Evolutionary conservation across 805 yeast genomes (phyloP), one percentile per base, ranked within the genome.

Genomic region (Saccharomycopsis fermentans): DNA sequence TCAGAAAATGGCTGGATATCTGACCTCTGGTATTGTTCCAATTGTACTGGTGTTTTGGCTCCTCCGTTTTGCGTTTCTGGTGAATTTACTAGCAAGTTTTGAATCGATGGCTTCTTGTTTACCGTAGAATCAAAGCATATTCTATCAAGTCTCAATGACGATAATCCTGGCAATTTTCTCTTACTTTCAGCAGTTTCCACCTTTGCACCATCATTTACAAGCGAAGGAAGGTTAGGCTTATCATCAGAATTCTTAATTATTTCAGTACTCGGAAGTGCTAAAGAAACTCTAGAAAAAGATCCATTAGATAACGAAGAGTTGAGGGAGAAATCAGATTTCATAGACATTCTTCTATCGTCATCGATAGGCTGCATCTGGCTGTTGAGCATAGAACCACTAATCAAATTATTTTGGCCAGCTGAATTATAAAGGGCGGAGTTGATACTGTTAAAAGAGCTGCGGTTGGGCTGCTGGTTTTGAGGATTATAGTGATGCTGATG

Each of bases 331-430:
- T 55, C 55, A 17, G 60, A 57, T 21, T 35, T 55, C 11, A 58
- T 40, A 21, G 58, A 54, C 58, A 58, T 57, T 29, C 63, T 36
- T 48, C 52, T 58, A 26, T 61, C 62, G 34, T 61, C 63, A 39
- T 54, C 58, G 12, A 24, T 16, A 24, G 11, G 29, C 3, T 43
- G 50, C 4, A 43, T 19, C 14, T 43, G 29, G 14, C 29, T 21
- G 26, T 43, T 19, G 2, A 11, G 12, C 16, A 21, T 24, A 21
- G 50, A 26, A 21, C 50, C 50, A 19, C 51, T 56, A 52, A 52
- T 51, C 34, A 58, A 55, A 17, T 50, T 39, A 21, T 24, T 43
- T 36, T 55, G 32, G n/a, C 55, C 26, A 55, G 55, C 50, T 21
- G 59, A 57, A 16, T 39, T 54, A n/a, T 43, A 35, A 12, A 52